These are phyloP conservation scores for Oryza meridionalis DNA, from an alignment of 176 grass and related monocot genomes.

Conservation along the genomic window DNA sequence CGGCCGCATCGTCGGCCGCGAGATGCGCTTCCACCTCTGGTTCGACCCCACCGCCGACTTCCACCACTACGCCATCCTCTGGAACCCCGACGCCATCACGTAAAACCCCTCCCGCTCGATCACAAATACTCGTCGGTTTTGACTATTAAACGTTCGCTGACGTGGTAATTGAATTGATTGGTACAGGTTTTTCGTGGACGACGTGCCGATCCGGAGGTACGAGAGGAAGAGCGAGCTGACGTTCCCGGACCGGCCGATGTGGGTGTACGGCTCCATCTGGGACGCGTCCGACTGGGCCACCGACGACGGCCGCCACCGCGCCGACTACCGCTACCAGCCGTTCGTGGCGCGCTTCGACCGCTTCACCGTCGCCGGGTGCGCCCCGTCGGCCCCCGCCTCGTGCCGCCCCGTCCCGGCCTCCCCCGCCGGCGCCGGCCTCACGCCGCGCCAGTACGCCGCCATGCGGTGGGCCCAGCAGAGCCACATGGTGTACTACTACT, in stretches of 20 bases:
- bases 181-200: conserved; percentile 73
- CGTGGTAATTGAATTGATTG: not conserved
- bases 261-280: conserved; percentile 89
- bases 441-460: conserved; percentile 43
- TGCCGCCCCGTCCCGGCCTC: conserved; percentile 53
- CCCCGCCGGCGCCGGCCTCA: conserved; percentile 52
- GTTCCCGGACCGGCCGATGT: conserved; percentile 71
- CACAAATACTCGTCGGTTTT: too few relatives aligned
- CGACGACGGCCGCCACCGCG: conserved; percentile 64
- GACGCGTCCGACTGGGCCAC: conserved; percentile 87
- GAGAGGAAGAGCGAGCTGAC: conserved; percentile 59
- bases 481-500: conserved; percentile 85
- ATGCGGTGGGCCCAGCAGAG: conserved; percentile 70
- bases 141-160: too few relatives aligned
- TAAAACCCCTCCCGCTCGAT: not conserved
- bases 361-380: conserved; percentile 56
- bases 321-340: conserved; percentile 79
- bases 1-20: conserved; percentile 63
- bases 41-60: conserved; percentile 64
- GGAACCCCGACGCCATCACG: conserved; percentile 71
- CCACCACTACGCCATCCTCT: conserved; percentile 70
- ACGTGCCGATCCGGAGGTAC: conserved; percentile 71
- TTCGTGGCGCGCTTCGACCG: conserved; percentile 51
- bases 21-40: conserved; percentile 77
- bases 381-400: not conserved